Evolutionary conservation across 2,329 filamentous ascomycete species (phyloP).

Genomic region (Aureobasidium sp.): DNA sequence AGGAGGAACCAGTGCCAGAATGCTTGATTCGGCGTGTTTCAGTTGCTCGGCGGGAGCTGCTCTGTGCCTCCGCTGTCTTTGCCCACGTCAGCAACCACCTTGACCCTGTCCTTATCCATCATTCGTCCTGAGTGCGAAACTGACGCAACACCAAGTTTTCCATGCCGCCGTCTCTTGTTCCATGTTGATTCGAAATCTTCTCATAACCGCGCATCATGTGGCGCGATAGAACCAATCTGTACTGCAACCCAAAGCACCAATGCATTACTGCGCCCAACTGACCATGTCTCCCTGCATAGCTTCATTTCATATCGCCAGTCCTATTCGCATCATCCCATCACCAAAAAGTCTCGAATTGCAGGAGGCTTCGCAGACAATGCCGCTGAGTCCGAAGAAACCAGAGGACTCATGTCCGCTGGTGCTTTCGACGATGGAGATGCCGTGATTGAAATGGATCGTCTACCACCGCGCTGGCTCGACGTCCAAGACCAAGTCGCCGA

Average conservation of each 20-base stretch:
- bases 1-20: neutral
- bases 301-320: conserved; percentile 99
- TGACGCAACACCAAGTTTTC: neutral
- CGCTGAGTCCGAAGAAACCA: conserved; percentile 48
- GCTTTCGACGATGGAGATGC: conserved; percentile 76
- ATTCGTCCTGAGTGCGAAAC: neutral
- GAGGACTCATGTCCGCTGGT: conserved; percentile 74
- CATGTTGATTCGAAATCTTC: neutral
- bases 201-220: conserved; percentile 37
- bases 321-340: conserved; percentile 79
- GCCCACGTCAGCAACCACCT: conserved; percentile 2
- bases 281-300: conserved; percentile 37
- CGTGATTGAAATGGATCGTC: conserved; percentile 95
- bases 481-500: conserved; percentile 90
- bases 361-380: conserved; percentile 40
- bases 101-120: neutral
- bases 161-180: neutral
- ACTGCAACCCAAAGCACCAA: conserved; percentile 21
- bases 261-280: neutral
- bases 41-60: neutral
- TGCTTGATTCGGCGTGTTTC: conserved; percentile 1
- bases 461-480: conserved; percentile 93
- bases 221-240: conserved; percentile 99
- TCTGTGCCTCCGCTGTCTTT: neutral
- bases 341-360: conserved; percentile 62